Conservation (phyloP, 345 rosid genomes). For the Mallotus nudiflorus region DNA sequence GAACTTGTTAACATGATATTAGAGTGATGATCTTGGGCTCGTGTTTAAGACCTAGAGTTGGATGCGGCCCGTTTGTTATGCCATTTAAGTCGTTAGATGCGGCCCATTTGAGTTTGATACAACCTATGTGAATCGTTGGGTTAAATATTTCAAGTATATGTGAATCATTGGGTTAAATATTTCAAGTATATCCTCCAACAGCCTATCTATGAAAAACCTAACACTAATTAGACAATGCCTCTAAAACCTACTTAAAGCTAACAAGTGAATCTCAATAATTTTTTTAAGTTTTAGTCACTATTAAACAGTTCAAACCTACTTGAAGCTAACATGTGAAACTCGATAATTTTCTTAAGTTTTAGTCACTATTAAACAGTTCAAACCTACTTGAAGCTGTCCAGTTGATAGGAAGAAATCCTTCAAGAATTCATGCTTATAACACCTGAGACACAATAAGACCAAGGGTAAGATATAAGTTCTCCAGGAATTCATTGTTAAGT, state of each 20-base stretch:
- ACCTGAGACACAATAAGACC: slow-evolving; percentile 46
- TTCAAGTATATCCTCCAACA: not conserved
- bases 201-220: not conserved
- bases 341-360: not conserved
- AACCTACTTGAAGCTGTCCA: slow-evolving; percentile 88
- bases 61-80: too few relatives aligned
- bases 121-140: too few relatives aligned
- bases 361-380: slow-evolving; percentile 10
- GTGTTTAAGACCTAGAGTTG: too few relatives aligned
- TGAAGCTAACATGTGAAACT: slow-evolving; percentile 9
- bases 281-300: not conserved
- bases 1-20: too few relatives aligned
- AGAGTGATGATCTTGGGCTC: too few relatives aligned
- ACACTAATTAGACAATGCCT: not conserved
- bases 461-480: not conserved
- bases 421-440: slow-evolving; percentile 80
- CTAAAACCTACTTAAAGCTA: not conserved
- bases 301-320: slow-evolving; percentile 35
- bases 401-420: slow-evolving; percentile 91
- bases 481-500: not conserved
- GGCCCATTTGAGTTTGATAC: too few relatives aligned
- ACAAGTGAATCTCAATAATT: not conserved
- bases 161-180: too few relatives aligned
- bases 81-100: too few relatives aligned
- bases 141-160: too few relatives aligned